These are phyloP conservation scores for Polygonum aviculare DNA, from an alignment of 148 eudicot genomes.

Conservation along the genomic window DNA sequence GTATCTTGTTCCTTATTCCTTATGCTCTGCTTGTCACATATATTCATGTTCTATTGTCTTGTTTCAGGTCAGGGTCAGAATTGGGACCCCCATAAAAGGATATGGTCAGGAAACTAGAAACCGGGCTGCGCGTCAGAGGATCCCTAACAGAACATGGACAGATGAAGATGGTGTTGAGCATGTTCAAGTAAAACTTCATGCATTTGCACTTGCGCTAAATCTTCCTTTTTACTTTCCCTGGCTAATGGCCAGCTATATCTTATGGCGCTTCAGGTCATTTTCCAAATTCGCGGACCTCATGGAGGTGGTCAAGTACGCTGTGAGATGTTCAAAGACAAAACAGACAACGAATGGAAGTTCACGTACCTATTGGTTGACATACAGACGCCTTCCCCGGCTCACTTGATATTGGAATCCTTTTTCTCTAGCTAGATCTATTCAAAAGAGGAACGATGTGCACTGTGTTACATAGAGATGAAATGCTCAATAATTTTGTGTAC, in stretches of 20 bases:
- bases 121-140: slow-evolving; percentile 84
- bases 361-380: slow-evolving; percentile 58
- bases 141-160: slow-evolving; percentile 63
- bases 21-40: not conserved
- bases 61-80: slow-evolving; percentile 64
- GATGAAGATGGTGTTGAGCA: slow-evolving; percentile 89
- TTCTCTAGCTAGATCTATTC: slow-evolving; percentile 4
- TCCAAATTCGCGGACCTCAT: slow-evolving; percentile 65
- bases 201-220: not conserved
- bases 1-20: not conserved
- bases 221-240: not conserved
- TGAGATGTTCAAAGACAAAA: slow-evolving; percentile 83
- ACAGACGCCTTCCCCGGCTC: slow-evolving; percentile 40
- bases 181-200: slow-evolving; percentile 45
- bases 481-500: not conserved
- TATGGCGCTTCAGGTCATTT: slow-evolving; percentile 40
- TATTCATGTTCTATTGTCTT: not conserved
- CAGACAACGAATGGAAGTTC: slow-evolving; percentile 66
- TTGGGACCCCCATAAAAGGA: slow-evolving; percentile 83
- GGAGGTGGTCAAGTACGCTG: slow-evolving; percentile 64
- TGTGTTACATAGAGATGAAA: not conserved
- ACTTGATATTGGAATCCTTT: slow-evolving; percentile 56
- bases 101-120: slow-evolving; percentile 88
- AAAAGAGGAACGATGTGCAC: not conserved
- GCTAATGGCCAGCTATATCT: not conserved